Base-by-base conservation (phyloP, 140 eudicot species). In the Bidens hawaiensis region DNA sequence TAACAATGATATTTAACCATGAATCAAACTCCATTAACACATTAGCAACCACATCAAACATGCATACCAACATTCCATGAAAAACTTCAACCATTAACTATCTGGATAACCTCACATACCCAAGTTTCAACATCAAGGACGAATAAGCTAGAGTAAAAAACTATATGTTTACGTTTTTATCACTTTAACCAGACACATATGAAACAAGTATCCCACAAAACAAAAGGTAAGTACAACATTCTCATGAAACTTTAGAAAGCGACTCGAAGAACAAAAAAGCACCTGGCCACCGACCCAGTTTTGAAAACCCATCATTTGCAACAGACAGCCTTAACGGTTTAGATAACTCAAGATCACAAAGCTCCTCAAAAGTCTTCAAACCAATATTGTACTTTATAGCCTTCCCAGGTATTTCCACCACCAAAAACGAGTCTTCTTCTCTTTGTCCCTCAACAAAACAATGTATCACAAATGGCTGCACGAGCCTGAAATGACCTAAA, bases 381-480 rank as follows among this genome's bases (percentile, higher is more conserved):
- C 11, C 51, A 13, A 80, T 64, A 46, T 80, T 76, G 61, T 62
- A 76, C 27, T 74, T 8, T 22, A 80, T 21, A 60, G 67, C 86
- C 22, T 72, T 80, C 43, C 77, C 76, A 27, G 77, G 79, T 25
- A 64, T 52, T 69, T 76, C 82, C 62, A 76, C 19, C 26, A 80
- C 79, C 19, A 80, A 8, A 46, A 76, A 80, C 9, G 86, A 16
- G 17, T 80, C 79, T n/a, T 72, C 75, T 62, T 76, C 79, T 17
- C 57, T 64, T 26, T 68, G 68, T 43, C 75, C 79, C 21, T 58
- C 66, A 63, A 70, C 47, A 48, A 76, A 47, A 70, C 77, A 46
- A 51, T 70, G 81, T 17, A 76, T 40, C 6, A 38, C 60, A 64
- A 76, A 58, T 18, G 19, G 11, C 11, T 34, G 65, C 1, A 1